Evolutionary conservation across 768 basidiomycete species (phyloP).

Genomic region (Boletus huronensis): DNA sequence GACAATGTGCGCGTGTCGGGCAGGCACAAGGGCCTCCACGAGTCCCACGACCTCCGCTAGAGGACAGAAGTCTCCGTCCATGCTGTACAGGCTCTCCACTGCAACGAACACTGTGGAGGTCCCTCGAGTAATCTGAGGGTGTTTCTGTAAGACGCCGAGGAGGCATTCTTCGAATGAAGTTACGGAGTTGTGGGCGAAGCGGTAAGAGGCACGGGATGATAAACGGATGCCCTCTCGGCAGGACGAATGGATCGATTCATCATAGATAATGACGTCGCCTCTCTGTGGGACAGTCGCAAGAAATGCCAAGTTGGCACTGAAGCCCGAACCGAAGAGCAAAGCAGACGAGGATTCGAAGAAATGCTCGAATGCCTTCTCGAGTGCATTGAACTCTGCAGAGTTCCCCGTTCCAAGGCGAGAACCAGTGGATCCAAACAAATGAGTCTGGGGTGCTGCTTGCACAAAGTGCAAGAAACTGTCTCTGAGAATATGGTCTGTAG

Average conservation of each 20-base stretch:
- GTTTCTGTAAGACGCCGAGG: slow-evolving; percentile 20
- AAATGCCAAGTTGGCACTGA: slow-evolving; percentile 50
- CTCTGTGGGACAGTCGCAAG: slow-evolving; percentile 43
- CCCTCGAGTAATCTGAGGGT: slow-evolving; percentile 22
- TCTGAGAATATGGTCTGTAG: slow-evolving; percentile 30
- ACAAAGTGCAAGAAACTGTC: slow-evolving; percentile 33
- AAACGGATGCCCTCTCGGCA: slow-evolving; percentile 49
- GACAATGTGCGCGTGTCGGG: slow-evolving; percentile 40
- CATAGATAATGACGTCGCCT: slow-evolving; percentile 48
- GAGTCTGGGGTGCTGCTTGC: slow-evolving; percentile 13
- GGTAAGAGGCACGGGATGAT: slow-evolving; percentile 27
- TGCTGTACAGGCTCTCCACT: slow-evolving; percentile 55
- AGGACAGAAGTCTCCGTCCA: slow-evolving; percentile 57
- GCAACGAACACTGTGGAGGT: slow-evolving; percentile 42
- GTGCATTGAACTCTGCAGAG: slow-evolving; percentile 9
- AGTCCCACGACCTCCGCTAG: slow-evolving; percentile 40
- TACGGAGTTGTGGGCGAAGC: slow-evolving; percentile 48
- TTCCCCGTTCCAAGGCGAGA: slow-evolving; percentile 49
- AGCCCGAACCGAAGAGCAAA: slow-evolving; percentile 52
- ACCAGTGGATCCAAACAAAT: slow-evolving; percentile 46
- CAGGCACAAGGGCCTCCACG: slow-evolving; percentile 36
- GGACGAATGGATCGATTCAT: slow-evolving; percentile 52
- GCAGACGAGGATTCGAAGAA: slow-evolving; percentile 36
- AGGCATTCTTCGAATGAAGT: slow-evolving; percentile 32
- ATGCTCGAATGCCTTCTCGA: slow-evolving; percentile 8